phyloP scores from a whole-genome alignment of 768 basidiomycete genomes.

The Chiua virens region DNA sequence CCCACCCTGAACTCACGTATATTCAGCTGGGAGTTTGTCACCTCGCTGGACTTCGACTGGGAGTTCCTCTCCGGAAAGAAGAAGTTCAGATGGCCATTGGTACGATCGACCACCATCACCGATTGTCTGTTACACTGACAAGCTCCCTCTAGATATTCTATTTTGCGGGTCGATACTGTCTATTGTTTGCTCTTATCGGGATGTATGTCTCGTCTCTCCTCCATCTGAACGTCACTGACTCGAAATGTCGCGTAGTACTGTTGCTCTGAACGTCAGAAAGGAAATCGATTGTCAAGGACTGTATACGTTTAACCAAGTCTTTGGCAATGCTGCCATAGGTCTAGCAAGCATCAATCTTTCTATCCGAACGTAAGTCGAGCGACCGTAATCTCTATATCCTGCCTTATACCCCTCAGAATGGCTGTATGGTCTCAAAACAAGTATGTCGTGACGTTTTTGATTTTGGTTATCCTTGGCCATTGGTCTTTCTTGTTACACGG shows the following conservation, averaged over 20 bases:
- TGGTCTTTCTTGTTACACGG: slow-evolving; percentile 74
- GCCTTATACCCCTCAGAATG: slow-evolving; percentile 42
- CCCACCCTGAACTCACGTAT: neutral
- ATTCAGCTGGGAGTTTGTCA: slow-evolving; percentile 65
- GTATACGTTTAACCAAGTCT: slow-evolving; percentile 66
- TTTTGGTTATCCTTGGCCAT: slow-evolving; percentile 61
- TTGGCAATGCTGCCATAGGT: slow-evolving; percentile 67
- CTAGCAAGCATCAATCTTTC: slow-evolving; percentile 72
- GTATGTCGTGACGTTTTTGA: slow-evolving; percentile 52
- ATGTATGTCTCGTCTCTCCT: slow-evolving; percentile 47
- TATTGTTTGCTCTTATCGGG: slow-evolving; percentile 65
- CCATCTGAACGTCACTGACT: neutral
- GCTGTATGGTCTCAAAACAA: slow-evolving; percentile 66
- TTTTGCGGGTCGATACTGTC: slow-evolving; percentile 65
- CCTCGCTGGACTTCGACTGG: slow-evolving; percentile 65
- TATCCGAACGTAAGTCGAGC: slow-evolving; percentile 55
- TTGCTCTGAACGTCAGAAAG: slow-evolving; percentile 59
- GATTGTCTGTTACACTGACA: neutral
- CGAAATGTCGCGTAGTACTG: slow-evolving; percentile 37
- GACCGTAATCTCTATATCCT: neutral
- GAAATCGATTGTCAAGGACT: slow-evolving; percentile 64
- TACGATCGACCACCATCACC: slow-evolving; percentile 21
- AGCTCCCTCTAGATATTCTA: slow-evolving; percentile 52
- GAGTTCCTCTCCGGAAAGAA: slow-evolving; percentile 55
- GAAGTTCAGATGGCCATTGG: slow-evolving; percentile 68